Evolutionary conservation across 306 rosid species (phyloP).

Genomic region (Erythrophleum fordii): DNA sequence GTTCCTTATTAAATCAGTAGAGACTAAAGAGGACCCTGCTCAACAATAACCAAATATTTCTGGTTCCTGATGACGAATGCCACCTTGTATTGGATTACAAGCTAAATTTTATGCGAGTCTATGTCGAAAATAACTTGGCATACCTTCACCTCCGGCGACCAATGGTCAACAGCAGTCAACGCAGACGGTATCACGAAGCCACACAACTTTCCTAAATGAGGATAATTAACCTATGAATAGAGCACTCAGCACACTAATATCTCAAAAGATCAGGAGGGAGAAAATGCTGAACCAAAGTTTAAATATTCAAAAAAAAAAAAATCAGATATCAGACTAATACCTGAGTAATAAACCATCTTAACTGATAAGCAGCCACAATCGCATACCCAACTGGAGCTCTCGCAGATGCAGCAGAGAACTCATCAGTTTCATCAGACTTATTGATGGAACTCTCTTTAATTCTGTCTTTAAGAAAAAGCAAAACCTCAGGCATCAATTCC

Average conservation of each 20-base stretch:
- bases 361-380: slow-evolving; percentile 75
- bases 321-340: slow-evolving; percentile 39
- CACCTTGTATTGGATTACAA: neutral
- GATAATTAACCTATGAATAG: slow-evolving; percentile 66
- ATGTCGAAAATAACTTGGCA: slow-evolving; percentile 4
- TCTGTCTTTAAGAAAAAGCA: slow-evolving; percentile 65
- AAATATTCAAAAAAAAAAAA: neutral
- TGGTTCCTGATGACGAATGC: neutral
- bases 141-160: slow-evolving; percentile 95
- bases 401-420: slow-evolving; percentile 81
- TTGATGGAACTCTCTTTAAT: slow-evolving; percentile 81
- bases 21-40: neutral
- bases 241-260: slow-evolving; percentile 25
- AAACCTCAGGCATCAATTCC: slow-evolving; percentile 70
- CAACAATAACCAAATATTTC: neutral
- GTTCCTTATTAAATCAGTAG: neutral
- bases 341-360: slow-evolving; percentile 93
- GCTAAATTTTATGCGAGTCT: neutral
- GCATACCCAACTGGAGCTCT: slow-evolving; percentile 79
- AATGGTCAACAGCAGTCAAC: slow-evolving; percentile 84
- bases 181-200: slow-evolving; percentile 86
- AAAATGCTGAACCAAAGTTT: slow-evolving; percentile 24
- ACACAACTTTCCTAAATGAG: slow-evolving; percentile 77
- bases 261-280: slow-evolving; percentile 27
- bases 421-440: slow-evolving; percentile 62